Evolutionary conservation across 305 asterid species (phyloP), one percentile per base, ranked within the genome.

Genomic region (Plantago coronopus): DNA sequence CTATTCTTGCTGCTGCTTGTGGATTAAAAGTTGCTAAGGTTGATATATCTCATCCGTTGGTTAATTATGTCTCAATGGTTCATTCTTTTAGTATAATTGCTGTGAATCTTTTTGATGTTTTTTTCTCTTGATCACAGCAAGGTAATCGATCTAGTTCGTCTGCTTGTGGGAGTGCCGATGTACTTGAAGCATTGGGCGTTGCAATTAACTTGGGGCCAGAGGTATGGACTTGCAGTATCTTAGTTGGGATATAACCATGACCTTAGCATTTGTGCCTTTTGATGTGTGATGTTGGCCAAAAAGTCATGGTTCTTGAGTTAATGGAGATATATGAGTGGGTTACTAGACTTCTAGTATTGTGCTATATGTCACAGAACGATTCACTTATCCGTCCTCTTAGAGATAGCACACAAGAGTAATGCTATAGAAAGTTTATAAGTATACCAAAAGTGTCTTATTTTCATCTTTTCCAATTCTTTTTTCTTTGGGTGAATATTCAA

Each of bases 121-220:
- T 38, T 38, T 50, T 13, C 11, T 34, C 23, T 57, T 19, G 59
- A 34, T 66, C 43, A 62, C 85, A 91, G 98, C 96, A 88, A 88
- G 98, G 98, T 48, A 86, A 60, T 56, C 86, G 98, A 57, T 88
- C 96, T 15, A 91, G 96, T 61, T 91, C 98, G 43, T 88, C 96
- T 53, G 93, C 96, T 61, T 91, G 98, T 81, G 98, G 96, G 16
- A 88, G 98, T 71, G 98, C 96, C 1, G 98, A 91, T 74, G 96
- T 91, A 11, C 86, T 91, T 44, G 98, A 91, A 78, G 82, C 66
- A 68, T 76, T 91, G 69, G 98, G 95, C 38, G 79, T 91, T 57
- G 88, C 78, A 42, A 87, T 91, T 66, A 78, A 74, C 71, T 74
- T 91, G 88, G 94, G 74, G 45, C 90, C 96, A 42, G 95, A 86